Evolutionary conservation across 768 basidiomycete genomes (phyloP).

Genomic region (Naematelia encephala): DNA sequence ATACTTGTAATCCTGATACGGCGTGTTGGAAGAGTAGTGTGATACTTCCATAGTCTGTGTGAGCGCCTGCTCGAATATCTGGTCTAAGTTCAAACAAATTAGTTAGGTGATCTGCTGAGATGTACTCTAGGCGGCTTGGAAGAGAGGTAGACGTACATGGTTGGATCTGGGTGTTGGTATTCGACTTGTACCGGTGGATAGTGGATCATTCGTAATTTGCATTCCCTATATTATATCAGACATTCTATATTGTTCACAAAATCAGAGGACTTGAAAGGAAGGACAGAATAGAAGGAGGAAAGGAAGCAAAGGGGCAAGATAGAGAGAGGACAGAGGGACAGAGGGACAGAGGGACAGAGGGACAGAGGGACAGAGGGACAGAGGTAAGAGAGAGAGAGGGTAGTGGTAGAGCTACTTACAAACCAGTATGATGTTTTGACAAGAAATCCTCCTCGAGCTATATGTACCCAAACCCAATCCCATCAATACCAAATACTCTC

Average conservation of each 20-base stretch:
- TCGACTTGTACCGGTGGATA: conserved; percentile 1
- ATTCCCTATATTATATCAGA: background rate
- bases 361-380: too few relatives aligned
- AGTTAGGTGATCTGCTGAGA: too few relatives aligned
- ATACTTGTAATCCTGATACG: conserved; percentile 34
- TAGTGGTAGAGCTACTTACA: background rate
- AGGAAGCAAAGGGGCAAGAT: too few relatives aligned
- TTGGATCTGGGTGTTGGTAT: background rate
- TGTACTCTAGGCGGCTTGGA: too few relatives aligned
- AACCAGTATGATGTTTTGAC: conserved; percentile 4
- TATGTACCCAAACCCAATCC: background rate
- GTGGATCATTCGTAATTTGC: background rate
- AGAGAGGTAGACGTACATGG: background rate
- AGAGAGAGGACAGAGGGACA: too few relatives aligned
- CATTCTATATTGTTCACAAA: too few relatives aligned
- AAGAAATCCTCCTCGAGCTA: background rate
- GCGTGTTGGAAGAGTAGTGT: conserved; percentile 36
- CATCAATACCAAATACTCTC: too few relatives aligned
- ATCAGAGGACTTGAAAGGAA: too few relatives aligned
- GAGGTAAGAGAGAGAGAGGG: background rate
- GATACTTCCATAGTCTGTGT: conserved; percentile 34
- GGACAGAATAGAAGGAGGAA: too few relatives aligned
- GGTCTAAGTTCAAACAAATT: background rate
- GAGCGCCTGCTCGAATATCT: conserved; percentile 36
- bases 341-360: too few relatives aligned